Conservation (phyloP, 768 basidiomycete species). For the Zangia roseola region DNA sequence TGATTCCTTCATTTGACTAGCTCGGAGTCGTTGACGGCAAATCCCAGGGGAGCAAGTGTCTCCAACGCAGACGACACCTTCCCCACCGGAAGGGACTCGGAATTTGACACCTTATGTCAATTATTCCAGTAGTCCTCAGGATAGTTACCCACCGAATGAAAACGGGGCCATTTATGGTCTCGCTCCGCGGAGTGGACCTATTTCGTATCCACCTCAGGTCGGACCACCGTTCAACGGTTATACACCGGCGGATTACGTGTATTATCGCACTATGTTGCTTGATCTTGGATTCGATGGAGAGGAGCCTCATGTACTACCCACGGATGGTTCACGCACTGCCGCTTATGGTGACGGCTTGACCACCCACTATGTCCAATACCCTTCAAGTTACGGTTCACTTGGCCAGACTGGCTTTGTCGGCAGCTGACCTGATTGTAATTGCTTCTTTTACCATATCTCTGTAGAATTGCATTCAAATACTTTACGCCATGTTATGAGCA, state of each 20-base stretch:
- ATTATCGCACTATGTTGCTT: slow-evolving; percentile 74
- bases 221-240: slow-evolving; percentile 28
- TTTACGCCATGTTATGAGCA: slow-evolving; percentile 10
- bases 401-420: slow-evolving; percentile 25
- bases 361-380: slow-evolving; percentile 33
- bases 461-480: slow-evolving; percentile 7
- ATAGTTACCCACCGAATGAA: slow-evolving; percentile 17
- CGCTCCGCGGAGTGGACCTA: slow-evolving; percentile 12
- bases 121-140: slow-evolving; percentile 19
- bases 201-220: slow-evolving; percentile 31
- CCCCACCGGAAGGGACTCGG: slow-evolving; percentile 17
- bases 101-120: slow-evolving; percentile 10
- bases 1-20: not conserved
- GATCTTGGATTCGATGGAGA: slow-evolving; percentile 65
- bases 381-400: slow-evolving; percentile 30
- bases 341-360: slow-evolving; percentile 36
- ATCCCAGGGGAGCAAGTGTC: slow-evolving; percentile 20
- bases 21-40: slow-evolving; percentile 8
- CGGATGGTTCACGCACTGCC: slow-evolving; percentile 25
- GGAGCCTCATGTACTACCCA: slow-evolving; percentile 24
- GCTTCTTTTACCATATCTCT: not conserved
- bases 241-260: slow-evolving; percentile 57
- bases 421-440: slow-evolving; percentile 6
- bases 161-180: slow-evolving; percentile 13
- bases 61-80: slow-evolving; percentile 24